Percentiles rank a stretch among this genome's conserved stretches.
Evolutionary conservation across 768 basidiomycete genomes (phyloP).

Genomic region (Lactarius sp.): DNA sequence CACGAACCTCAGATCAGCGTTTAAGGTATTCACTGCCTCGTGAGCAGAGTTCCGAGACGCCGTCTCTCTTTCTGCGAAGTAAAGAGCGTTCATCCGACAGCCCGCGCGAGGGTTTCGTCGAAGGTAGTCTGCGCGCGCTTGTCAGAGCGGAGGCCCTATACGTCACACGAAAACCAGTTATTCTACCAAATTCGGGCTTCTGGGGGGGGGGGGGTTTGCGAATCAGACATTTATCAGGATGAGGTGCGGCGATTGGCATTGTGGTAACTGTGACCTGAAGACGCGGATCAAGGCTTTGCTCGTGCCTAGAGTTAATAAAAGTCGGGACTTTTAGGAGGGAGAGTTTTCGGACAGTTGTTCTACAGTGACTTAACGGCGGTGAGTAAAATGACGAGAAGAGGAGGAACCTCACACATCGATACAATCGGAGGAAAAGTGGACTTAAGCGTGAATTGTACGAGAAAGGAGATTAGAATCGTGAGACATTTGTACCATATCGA

Average conservation of each 20-base stretch:
- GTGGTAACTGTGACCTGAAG: background rate
- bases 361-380: conserved; percentile 3
- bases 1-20: conserved; percentile 21
- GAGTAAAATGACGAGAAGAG: background rate
- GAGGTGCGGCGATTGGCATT: conserved; percentile 4
- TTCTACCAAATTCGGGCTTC: background rate
- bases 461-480: conserved; percentile 12
- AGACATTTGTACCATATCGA: background rate
- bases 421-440: conserved; percentile 12
- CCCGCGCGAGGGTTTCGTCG: background rate
- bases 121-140: background rate
- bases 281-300: background rate
- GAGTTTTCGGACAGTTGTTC: background rate
- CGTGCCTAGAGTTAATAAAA: background rate
- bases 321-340: background rate
- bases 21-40: conserved; percentile 21
- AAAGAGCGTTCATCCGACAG: background rate
- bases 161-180: conserved; percentile 1
- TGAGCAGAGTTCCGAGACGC: conserved; percentile 17
- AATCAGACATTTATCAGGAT: background rate
- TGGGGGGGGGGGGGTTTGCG: background rate
- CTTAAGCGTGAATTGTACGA: conserved; percentile 17
- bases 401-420: background rate
- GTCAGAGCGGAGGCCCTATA: conserved; percentile 4
- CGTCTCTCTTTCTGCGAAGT: conserved; percentile 14